A percentile compares a stretch with the other conserved stretches of the same genome.
phyloP scores from a whole-genome alignment of 148 eudicot species.

The Rhododendron molle region DNA sequence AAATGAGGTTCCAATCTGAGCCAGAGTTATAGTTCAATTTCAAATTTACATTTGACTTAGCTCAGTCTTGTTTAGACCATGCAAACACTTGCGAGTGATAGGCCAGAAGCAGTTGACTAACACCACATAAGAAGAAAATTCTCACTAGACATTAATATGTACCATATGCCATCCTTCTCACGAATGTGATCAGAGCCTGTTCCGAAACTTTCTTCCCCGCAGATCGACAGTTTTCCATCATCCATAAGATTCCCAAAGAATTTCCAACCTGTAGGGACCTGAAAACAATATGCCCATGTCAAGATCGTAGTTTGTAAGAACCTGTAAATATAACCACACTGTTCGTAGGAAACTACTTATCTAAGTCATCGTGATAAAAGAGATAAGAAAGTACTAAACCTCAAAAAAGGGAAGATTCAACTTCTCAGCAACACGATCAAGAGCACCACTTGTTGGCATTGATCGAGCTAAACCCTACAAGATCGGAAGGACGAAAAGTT shows the following conservation, averaged over 20 bases:
- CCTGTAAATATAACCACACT: background rate
- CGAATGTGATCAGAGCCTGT: slow-evolving; percentile 99
- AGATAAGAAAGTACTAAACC: slow-evolving; percentile 36
- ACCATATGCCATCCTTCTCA: slow-evolving; percentile 99
- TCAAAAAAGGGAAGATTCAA: slow-evolving; percentile 87
- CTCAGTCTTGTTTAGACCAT: background rate
- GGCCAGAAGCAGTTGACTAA: background rate
- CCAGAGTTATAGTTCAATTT: background rate
- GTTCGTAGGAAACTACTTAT: background rate
- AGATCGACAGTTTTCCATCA: slow-evolving; percentile 83
- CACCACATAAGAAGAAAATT: background rate
- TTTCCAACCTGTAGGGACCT: slow-evolving; percentile 99
- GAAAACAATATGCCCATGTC: slow-evolving; percentile 15
- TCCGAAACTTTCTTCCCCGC: slow-evolving; percentile 99
- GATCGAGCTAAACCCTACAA: slow-evolving; percentile 96
- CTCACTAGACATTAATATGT: slow-evolving; percentile 11
- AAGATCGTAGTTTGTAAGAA: background rate
- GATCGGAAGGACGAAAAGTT: background rate
- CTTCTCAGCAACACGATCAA: slow-evolving; percentile 91
- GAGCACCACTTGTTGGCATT: slow-evolving; percentile 99
- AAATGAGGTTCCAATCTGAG: background rate
- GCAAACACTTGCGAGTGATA: background rate
- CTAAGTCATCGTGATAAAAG: slow-evolving; percentile 7
- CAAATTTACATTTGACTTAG: background rate
- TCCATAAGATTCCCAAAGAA: slow-evolving; percentile 99